Evolutionary conservation across 768 basidiomycete species (phyloP), one percentile per base, ranked within the genome.

Genomic region (Mycena kentingensis): DNA sequence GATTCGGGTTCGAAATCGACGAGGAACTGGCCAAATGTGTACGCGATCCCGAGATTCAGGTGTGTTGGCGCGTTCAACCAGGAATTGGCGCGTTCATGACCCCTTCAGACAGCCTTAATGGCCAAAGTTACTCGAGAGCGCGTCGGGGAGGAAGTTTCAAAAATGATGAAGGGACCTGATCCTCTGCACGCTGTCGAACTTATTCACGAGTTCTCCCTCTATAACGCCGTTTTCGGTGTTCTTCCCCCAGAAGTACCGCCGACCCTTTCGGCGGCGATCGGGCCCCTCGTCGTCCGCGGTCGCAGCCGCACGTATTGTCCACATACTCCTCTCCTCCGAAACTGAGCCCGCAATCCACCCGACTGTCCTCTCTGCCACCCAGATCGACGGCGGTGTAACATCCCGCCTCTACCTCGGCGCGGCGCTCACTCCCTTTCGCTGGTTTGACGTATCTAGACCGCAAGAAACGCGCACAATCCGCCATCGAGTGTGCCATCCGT

Each of bases 121-220:
- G 76, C 74, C 2, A 97, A 98, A 66, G 90, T 99, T 39, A 88
- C 88, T 28, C 82, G 92, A 46, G 97, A 98, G 71, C 82, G 97
- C 16, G 83, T 94, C 5, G 95, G 95, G 1, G 89, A 89, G 56
- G 97, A 99, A 68, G 63, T 98, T 13, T 82, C 88, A 56, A 99
- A 98, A 68, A 98, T 98, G 90, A 78, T 98, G 66, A 85, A 85
- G 75, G 94, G 86, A 19, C 79, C 75, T 10, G 80, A 92, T 65
- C 93, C 97, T 1, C 67, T 90, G 4, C 78, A 76, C 26, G 78
- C 94, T 10, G 80, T 95, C 34, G 71, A 82, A 56, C 73, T 94
- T n/a, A 90, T 98, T 46, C 70, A 85, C 54, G 72, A 81, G 8
- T 75, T 98, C 13, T 79, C 77, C 5, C 77, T 98, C 1, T 91